Conservation (phyloP, 2,329 filamentous ascomycete genomes). For the Nothophaeocryptopus gaeumannii region DNA sequence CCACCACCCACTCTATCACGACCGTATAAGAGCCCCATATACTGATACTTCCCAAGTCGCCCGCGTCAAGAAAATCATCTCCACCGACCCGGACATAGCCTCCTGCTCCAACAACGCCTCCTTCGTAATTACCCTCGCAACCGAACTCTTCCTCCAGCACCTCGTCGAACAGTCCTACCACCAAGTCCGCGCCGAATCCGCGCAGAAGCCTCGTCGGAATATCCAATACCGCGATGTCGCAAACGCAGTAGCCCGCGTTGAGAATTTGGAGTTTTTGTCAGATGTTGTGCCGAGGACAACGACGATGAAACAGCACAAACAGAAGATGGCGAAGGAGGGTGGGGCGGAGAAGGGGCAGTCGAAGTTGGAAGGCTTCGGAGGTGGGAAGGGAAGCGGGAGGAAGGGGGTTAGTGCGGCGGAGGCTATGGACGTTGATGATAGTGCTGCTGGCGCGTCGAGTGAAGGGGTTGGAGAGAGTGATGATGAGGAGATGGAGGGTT, state of each 20-base stretch:
- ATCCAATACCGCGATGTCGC: conserved; percentile 95
- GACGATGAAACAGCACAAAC: conserved; percentile 76
- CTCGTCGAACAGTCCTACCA: conserved; percentile 80
- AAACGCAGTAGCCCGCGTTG: conserved; percentile 78
- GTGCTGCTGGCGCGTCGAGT: too few species aligned
- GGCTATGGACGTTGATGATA: too few species aligned
- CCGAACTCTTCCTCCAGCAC: conserved; percentile 95
- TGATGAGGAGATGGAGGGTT: too few species aligned
- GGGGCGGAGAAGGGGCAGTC: background rate
- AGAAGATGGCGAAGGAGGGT: conserved; percentile 39
- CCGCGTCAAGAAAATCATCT: conserved; percentile 92
- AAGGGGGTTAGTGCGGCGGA: too few species aligned
- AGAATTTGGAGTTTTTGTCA: conserved; percentile 91
- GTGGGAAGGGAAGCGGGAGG: too few species aligned
- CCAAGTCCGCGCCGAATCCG: conserved; percentile 75
- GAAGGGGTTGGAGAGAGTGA: too few species aligned
- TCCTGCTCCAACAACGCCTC: conserved; percentile 91
- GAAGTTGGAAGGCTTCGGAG: too few species aligned
- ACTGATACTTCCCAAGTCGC: conserved; percentile 64
- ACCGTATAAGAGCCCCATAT: background rate
- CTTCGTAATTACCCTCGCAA: conserved; percentile 88
- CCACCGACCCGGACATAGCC: conserved; percentile 77
- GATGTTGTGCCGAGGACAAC: conserved; percentile 87
- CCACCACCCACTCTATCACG: background rate
- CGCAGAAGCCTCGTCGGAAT: conserved; percentile 80